Base-by-base conservation (phyloP, 169 alveolate genomes). In the Eimeria maxima region DNA sequence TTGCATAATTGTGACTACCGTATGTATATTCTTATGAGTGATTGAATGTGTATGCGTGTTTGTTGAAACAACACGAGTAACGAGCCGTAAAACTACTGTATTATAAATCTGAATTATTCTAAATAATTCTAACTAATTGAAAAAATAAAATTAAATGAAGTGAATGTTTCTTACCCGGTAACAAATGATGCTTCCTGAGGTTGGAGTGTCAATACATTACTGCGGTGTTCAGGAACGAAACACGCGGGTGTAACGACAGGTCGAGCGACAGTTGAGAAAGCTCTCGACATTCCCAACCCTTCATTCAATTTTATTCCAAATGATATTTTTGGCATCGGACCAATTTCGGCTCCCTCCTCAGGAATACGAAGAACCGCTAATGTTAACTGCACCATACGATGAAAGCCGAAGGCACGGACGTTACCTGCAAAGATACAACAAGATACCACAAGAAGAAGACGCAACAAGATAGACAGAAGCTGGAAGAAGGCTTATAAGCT, bases 241-340 rank as follows among this genome's bases (percentile, higher is more conserved):
- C 86, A 74, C 29, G 55, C 50, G 86, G 86, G 86, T 38, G 86
- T 5, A 6, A 74, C 86, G 50, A 74, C 14, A 47, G 86, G 86
- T 29, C 24, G 13, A 6, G 86, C 86, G 33, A 55, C n/a, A 6
- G 86, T 74, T 1, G 86, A 74, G 55, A 74, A 74, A 47, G 57
- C 86, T 11, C 86, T 20, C 2, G 86, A 47, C 45, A 74, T 74
- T 38, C 86, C 86, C 8, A 42, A 11, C 8, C 86, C 86, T 20
- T 74, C 55, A 42, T 74, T 74, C 5, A 74, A 33, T 42, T 74
- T 74, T 29, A 74, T 18, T 18, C 55, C 86, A 29, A 74, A 74
- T 1, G 86, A 74, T 20, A 74, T 10, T 42, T 74, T 74, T 1
- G 86, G 42, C 13, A 27, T 29, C 29, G 86, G 4, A 14, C 20